Evolutionary conservation across 129 eudicot species (phyloP).

Genomic region (Gnaphalium uliginosum): DNA sequence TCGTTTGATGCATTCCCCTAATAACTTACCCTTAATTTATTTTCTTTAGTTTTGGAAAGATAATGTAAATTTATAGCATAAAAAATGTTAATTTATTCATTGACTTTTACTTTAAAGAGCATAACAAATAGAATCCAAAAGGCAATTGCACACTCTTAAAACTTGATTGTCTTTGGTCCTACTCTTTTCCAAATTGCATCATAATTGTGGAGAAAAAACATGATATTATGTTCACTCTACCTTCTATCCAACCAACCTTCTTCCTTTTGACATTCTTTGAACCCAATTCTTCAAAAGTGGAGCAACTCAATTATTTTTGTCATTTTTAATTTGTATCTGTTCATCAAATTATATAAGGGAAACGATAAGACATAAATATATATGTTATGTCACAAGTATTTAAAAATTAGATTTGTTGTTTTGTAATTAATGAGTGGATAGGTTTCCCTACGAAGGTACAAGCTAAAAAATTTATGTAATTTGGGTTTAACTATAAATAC

Average conservation of each 20-base stretch:
- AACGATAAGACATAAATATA: too few relatives aligned
- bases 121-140: constrained; percentile 29
- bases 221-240: constrained; percentile 15
- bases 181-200: constrained; percentile 19
- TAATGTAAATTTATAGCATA: background rate
- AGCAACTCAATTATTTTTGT: constrained; percentile 15
- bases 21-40: too few relatives aligned
- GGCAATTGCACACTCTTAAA: constrained; percentile 7
- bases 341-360: too few relatives aligned
- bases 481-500: too few relatives aligned
- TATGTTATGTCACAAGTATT: too few relatives aligned
- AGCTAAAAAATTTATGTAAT: too few relatives aligned
- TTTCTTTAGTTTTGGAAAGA: too few relatives aligned
- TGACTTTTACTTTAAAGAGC: constrained; percentile 8
- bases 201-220: constrained; percentile 5
- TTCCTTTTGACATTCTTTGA: constrained; percentile 25
- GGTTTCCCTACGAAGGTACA: too few relatives aligned
- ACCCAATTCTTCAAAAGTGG: constrained; percentile 20
- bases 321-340: background rate
- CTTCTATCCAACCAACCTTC: constrained; percentile 16
- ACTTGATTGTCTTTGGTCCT: constrained; percentile 23
- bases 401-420: too few relatives aligned
- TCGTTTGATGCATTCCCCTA: too few relatives aligned
- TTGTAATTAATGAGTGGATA: too few relatives aligned
- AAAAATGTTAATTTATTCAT: constrained; percentile 5